Evolutionary conservation across 768 basidiomycete genomes (phyloP).

Genomic region (Psilocybe azurescens): DNA sequence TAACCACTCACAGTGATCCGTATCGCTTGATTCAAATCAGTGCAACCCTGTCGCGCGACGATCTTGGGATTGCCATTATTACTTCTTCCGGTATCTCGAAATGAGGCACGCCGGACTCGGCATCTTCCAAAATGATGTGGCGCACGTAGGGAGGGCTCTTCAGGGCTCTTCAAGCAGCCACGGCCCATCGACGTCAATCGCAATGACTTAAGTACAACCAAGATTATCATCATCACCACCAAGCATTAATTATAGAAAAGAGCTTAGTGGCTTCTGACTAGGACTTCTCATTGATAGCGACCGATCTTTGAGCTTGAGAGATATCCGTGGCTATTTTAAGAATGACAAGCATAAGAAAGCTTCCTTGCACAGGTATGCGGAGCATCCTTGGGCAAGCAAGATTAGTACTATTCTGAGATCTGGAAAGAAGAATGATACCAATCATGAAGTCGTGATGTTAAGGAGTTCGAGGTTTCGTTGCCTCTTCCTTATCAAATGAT

Average conservation of each 20-base stretch:
- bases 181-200: background rate
- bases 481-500: background rate
- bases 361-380: conserved; percentile 4
- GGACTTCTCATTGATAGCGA: conserved; percentile 1
- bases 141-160: background rate
- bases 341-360: background rate
- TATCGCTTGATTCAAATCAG: background rate
- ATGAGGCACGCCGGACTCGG: background rate
- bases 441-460: conserved; percentile 7
- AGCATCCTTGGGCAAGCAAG: background rate
- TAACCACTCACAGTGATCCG: background rate
- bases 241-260: background rate
- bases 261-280: background rate
- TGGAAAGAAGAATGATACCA: conserved; percentile 1
- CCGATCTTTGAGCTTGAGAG: background rate
- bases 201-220: background rate
- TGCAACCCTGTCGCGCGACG: background rate
- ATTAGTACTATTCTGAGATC: background rate
- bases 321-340: background rate
- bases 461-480: background rate
- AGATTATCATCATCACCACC: background rate
- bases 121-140: background rate
- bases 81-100: background rate
- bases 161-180: background rate
- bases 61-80: background rate